Base-by-base conservation (phyloP, 495 filamentous ascomycete genomes). In the Neohortaea acidophila region DNA sequence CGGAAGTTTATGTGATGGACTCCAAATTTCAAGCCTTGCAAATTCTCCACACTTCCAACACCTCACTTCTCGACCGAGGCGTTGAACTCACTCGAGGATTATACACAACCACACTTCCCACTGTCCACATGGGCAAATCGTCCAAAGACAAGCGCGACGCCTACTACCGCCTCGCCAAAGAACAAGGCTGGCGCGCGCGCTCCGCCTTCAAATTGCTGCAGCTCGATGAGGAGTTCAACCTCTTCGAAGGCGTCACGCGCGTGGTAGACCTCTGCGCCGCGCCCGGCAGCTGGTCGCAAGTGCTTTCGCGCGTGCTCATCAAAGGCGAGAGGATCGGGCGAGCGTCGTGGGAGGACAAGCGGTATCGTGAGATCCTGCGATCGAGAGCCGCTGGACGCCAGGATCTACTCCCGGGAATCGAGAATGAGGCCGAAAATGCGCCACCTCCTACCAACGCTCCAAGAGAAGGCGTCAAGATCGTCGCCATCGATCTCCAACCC, bases 111-210 rank as follows among this genome's bases (percentile, higher is more conserved):
- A n/a, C 24, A 27, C 24, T 8, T 27, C 28, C n/a, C n/a, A 31
- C 28, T 5, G n/a, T 15, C n/a, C n/a, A 20, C 17, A 97, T 97
- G 89, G 89, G 89, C 2, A 94, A 94, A 58, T 93, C 89, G 0
- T 94, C 86, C 24, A 97, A 97, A 61, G 89, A 97, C 53, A 97
- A 97, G 64, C 81, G 89, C 33, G 89, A 97, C 56, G 82, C 84
- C 36, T 97, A 97, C 61, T 97, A 97, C 55, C 75, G 89, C 21
- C 77, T 97, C 6, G 89, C 89, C 3, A 97, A 97, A 62, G 89
- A 97, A 53, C 85, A 96, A 68, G 87, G 89, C 41, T 97, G 86
- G 86, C 82, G 89, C 19, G 89, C 89, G 12, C 79, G 89, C 35
- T 87, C 81, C 41, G 89, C 89, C 22, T 97, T 91, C 73, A 97